Evolutionary conservation across 2,329 filamentous ascomycete genomes (phyloP), one percentile per base, ranked within the genome.

Genomic region (Metarhizium anisopliae): DNA sequence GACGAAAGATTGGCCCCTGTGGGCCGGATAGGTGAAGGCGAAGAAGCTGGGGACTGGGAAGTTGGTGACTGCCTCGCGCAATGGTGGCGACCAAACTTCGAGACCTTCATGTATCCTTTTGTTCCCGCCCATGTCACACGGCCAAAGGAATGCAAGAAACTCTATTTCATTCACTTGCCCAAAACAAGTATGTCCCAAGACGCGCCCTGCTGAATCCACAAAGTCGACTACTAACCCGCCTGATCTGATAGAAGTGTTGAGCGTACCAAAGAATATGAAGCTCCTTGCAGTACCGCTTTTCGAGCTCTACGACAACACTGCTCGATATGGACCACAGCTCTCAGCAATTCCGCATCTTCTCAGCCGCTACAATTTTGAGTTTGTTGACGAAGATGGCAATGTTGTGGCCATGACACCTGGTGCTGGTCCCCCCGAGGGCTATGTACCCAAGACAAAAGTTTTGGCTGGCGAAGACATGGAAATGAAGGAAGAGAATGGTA

Each of bases 101-200:
- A 99, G 78, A 97, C 94, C 2, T 97, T 97, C 79, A 96, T 99
- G 91, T 99, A 99, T 70, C 94, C 94, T 0, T 99, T 96, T 72
- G 87, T 97, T 56, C 94, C 94, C 7, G 90, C 92, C 18, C 94
- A 99, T 74, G 90, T 96, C 59, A 96, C 93, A 18, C 81, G 94
- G 53, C 94, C 94, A 7, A 99, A 99, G 77, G 94, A 99, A 77
- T 96, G 93, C 77, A 99, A 99, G 79, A 99, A 99, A 80, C 80
- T 97, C 47, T 99, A 97, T 73, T 91, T 97, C 59, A 96, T 99
- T 62, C 90, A 96, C 70, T 78, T 99, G 32, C 94, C 94, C 0
- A 85, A 91, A 71, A 91, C 87, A 64, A 97, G 91, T 95, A 80
- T 59, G 84, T 72, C 5, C 30, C 25, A 30, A n/a, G 50, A 13